Evolutionary conservation across 345 rosid species (phyloP), one percentile per base, ranked within the genome.

Genomic region (Hevea brasiliensis): DNA sequence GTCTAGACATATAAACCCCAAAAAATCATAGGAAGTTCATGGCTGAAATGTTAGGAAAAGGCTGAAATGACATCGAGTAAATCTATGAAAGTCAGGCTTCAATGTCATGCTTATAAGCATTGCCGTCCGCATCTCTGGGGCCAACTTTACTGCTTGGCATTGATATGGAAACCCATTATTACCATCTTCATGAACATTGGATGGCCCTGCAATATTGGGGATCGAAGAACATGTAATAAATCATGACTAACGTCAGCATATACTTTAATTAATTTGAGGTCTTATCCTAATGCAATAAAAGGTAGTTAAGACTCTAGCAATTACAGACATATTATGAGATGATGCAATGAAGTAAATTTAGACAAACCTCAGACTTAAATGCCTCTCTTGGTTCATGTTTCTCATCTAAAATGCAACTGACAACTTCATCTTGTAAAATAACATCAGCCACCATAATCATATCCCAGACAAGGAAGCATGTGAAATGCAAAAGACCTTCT

Each of bases 401-500:
- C 24, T 76, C 79, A 51, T 80, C 73, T 61, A 58, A 71, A 48
- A 79, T 76, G 76, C 82, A 65, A 72, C 82, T 84, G 59, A 72
- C 41, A 47, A 79, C 81, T 76, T 82, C 87, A 55, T 84, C 92
- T 55, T 82, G 80, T 17, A 92, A 67, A 78, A 89, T 82, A 3
- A 81, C 77, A 75, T 94, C 97, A 15, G 83, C 86, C 27, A 92
- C 90, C 61, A 74, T 81, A 65, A 89, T 83, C 58, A 94, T 89
- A 82, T 94, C 99, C 44, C 84, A 83, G 35, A 94, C 84, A 71
- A 92, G 89, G 80, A 86, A 94, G 67, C n/a, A n/a, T n/a, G 90
- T 88, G 86, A 94, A 94, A 65, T 80, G 80, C 40, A 92, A 81
- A 64, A 94, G 91, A 84, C 92, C 97, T 82, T 95, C 99, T 48